These are phyloP conservation scores for Penicillium cataractarum DNA, from an alignment of 495 filamentous ascomycete genomes.

Conservation along the genomic window DNA sequence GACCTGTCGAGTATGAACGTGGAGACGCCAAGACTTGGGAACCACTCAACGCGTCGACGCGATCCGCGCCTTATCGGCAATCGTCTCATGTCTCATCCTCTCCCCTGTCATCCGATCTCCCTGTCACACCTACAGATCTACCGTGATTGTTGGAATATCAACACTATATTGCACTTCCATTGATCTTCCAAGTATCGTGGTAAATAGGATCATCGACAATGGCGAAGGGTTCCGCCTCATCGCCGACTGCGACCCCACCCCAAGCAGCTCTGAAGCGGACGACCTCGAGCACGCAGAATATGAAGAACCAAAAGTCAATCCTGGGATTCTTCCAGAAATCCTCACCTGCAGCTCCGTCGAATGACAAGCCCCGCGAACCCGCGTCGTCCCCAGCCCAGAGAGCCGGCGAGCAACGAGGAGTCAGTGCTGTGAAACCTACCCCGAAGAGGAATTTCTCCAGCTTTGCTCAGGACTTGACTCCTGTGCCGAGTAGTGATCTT, in stretches of 20 bases:
- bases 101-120: neutral
- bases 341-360: constrained; percentile 47
- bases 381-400: constrained; percentile 49
- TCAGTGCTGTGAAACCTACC: constrained; percentile 30
- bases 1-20: constrained; percentile 2
- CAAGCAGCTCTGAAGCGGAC: constrained; percentile 46
- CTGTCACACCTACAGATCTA: neutral
- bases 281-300: constrained; percentile 51
- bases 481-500: constrained; percentile 81
- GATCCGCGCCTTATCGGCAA: constrained; percentile 30
- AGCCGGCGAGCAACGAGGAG: constrained; percentile 36
- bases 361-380: constrained; percentile 37
- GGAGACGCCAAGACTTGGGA: neutral
- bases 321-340: constrained; percentile 84
- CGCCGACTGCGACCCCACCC: constrained; percentile 47
- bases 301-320: constrained; percentile 79
- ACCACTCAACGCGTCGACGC: constrained; percentile 51
- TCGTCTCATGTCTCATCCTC: constrained; percentile 4
- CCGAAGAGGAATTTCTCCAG: constrained; percentile 44
- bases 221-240: constrained; percentile 44
- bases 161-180: neutral
- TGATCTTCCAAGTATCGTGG: neutral
- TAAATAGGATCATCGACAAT: constrained; percentile 26
- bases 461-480: constrained; percentile 60
- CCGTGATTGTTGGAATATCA: neutral